Base-by-base conservation (phyloP, 169 alveolate genomes). In the Cyclospora cayetanensis region DNA sequence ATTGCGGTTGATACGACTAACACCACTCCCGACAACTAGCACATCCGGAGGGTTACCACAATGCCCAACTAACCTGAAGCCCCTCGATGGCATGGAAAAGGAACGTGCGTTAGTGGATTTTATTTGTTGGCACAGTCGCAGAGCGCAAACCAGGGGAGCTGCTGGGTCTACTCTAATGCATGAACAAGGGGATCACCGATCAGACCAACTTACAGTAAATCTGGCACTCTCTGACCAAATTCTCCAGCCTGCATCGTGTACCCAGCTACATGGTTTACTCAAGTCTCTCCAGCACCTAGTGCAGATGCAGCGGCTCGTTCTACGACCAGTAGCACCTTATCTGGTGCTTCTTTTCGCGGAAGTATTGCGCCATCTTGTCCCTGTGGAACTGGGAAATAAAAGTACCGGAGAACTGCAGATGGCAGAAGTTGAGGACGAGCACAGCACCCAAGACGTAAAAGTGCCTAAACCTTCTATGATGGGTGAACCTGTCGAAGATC, bases 231-330 rank as follows among this genome's bases (percentile, higher is more conserved):
- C 88, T 15, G 72, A 46, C 35, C 72, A 77, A 18, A 31, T 77
- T 22, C 88, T 70, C 12, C 82, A 80, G 53, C 60, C 93, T n/a
- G 31, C 52, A 22, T 34, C 85, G 35, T 74, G 70, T 1, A 46
- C 80, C 9, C 93, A 80, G 65, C 68, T 88, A 9, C 93, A 50
- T 43, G 93, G 93, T 31, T 39, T 80, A 60, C 87, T 72, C 52
- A 74, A 88, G 93, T 70, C 93, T 3, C 18, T 88, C 52, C 87
- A 88, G 88, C 89, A 88, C 37, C 89, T 88, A 11, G 88, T 50
- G 77, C 82, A 74, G 41, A 41, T 88, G 89, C 89, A 70, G 63
- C 70, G 43, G 53, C 93, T 52, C 27, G 50, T 79, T 22, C 53
- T 88, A 70, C 41, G 80, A 34, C 89, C 89, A 0, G 93, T 82